A percentile compares a stretch with the other conserved stretches of the same genome.
Evolutionary conservation across 1,139 yeast species (phyloP).

Genomic region (Hanseniaspora sp.): DNA sequence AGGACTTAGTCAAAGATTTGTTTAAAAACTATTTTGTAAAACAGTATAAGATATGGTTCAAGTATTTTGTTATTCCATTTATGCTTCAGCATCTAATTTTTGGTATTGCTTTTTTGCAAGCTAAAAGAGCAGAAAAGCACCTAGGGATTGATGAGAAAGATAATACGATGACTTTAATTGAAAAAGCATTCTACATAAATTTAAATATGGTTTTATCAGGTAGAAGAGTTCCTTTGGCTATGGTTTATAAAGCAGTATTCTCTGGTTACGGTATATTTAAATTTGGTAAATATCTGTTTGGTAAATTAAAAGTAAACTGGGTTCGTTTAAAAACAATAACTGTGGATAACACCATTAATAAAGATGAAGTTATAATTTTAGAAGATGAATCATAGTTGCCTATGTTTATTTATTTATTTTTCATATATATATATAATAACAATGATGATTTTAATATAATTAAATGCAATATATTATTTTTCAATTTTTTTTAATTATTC

Average conservation of each 20-base stretch:
- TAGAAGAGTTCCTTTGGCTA: background rate
- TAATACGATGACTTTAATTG: background rate
- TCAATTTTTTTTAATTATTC: background rate
- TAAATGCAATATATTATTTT: background rate
- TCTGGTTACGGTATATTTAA: background rate
- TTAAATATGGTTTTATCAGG: background rate
- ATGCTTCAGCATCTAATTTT: background rate
- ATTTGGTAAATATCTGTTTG: background rate
- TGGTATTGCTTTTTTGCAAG: background rate
- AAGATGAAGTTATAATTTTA: constrained; percentile 4
- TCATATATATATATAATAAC: background rate
- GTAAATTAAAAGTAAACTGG: background rate
- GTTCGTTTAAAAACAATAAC: background rate
- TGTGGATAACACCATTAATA: background rate
- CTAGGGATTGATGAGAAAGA: background rate
- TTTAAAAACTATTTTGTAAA: background rate
- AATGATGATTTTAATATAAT: too few species aligned
- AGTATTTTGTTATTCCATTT: background rate
- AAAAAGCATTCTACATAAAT: background rate
- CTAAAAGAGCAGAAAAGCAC: background rate
- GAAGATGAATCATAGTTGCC: constrained; percentile 5
- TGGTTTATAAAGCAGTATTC: background rate
- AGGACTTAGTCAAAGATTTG: background rate
- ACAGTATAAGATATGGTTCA: background rate
- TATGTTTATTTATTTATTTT: background rate